Evolutionary conservation across 345 rosid genomes (phyloP).

Genomic region (rapeseed (Brassica napus)): DNA sequence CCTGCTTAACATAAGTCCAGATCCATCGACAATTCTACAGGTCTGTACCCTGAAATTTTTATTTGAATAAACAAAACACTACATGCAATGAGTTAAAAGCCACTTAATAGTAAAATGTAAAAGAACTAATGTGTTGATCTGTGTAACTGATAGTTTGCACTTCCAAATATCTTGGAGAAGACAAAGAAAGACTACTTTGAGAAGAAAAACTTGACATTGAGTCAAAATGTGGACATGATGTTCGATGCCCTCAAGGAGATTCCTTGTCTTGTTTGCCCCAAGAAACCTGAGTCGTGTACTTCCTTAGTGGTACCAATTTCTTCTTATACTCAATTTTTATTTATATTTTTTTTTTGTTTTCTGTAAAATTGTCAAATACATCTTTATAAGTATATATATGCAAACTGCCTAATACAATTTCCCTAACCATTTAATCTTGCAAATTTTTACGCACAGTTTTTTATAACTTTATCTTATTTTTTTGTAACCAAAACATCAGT

Average conservation of each 20-base stretch:
- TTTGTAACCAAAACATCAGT: not conserved
- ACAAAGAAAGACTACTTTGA: slow-evolving; percentile 56
- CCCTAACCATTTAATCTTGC: not conserved
- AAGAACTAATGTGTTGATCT: not conserved
- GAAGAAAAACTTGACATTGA: slow-evolving; percentile 40
- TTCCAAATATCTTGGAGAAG: slow-evolving; percentile 63
- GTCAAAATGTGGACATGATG: slow-evolving; percentile 48
- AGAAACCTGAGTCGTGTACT: slow-evolving; percentile 68
- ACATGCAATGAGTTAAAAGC: not conserved
- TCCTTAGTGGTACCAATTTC: slow-evolving; percentile 53
- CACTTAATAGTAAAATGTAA: not conserved
- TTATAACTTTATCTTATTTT: not conserved
- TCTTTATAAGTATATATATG: not conserved
- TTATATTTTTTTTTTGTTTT: not conserved
- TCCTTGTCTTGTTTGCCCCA: slow-evolving; percentile 55
- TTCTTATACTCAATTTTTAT: not conserved
- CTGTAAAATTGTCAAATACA: not conserved
- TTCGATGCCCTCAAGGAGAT: slow-evolving; percentile 52
- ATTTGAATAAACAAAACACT: not conserved
- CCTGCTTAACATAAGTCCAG: slow-evolving; percentile 40
- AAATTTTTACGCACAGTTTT: not conserved
- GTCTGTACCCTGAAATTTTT: slow-evolving; percentile 27
- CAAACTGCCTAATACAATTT: not conserved
- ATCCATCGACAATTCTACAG: slow-evolving; percentile 59
- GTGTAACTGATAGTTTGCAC: slow-evolving; percentile 51